These are phyloP conservation scores for Adiantum capillusveneris DNA, from an alignment of 75 land plant genomes.

Conservation along the genomic window DNA sequence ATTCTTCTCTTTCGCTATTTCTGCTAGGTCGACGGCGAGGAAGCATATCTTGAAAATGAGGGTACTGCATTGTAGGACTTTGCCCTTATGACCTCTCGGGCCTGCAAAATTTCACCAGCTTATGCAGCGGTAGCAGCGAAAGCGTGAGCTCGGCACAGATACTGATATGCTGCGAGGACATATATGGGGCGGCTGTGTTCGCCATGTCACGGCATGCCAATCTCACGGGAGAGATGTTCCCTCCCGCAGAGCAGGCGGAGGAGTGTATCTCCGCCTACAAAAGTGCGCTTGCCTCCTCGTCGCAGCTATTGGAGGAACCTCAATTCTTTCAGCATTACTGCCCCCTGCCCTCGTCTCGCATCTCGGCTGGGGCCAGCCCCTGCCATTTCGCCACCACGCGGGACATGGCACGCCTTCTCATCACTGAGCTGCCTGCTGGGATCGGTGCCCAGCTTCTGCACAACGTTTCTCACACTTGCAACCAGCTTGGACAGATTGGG, in stretches of 20 bases:
- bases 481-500: conserved; percentile 3
- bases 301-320: not conserved
- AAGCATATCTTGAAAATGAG: no score
- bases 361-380: conserved; percentile 24
- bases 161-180: conserved; percentile 17
- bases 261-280: conserved; percentile 7
- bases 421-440: not conserved
- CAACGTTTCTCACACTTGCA: conserved; percentile 15
- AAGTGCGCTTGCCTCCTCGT: not conserved
- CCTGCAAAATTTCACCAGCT: not conserved
- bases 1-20: no score
- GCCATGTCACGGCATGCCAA: conserved; percentile 12
- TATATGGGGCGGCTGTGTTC: conserved; percentile 17
- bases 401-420: not conserved
- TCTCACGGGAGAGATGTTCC: conserved; percentile 14
- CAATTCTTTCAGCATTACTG: conserved; percentile 9
- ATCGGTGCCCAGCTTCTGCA: not conserved
- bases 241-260: not conserved
- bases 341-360: conserved; percentile 19
- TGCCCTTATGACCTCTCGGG: conserved; percentile 2
- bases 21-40: no score
- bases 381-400: conserved; percentile 30
- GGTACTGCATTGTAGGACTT: no score
- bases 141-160: conserved; percentile 10
- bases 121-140: not conserved